These are phyloP conservation scores for Camellia japonica DNA, from an alignment of 148 eudicot species.

Conservation along the genomic window DNA sequence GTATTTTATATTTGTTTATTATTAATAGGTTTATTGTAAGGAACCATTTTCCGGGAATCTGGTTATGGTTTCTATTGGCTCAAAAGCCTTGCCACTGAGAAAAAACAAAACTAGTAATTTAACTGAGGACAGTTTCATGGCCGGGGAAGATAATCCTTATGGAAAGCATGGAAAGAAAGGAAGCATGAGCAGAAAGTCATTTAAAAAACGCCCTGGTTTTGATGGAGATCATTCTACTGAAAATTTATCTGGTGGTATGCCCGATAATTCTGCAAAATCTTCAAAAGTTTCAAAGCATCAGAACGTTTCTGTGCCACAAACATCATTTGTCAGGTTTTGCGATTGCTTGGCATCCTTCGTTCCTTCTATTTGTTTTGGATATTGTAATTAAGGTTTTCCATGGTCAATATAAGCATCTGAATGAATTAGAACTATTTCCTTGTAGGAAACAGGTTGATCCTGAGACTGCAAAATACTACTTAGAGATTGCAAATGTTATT, in stretches of 20 bases:
- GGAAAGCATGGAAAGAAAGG: conserved; percentile 21
- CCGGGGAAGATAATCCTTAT: conserved; percentile 32
- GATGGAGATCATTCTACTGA: conserved; percentile 30
- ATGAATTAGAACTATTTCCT: conserved; percentile 10
- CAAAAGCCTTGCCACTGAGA: conserved; percentile 49
- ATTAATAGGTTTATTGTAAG: not conserved
- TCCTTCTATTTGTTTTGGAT: not conserved
- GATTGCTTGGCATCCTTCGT: not conserved
- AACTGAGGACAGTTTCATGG: conserved; percentile 25
- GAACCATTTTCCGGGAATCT: not conserved
- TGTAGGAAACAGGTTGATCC: conserved; percentile 88
- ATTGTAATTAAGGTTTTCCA: not conserved
- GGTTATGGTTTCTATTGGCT: conserved; percentile 57
- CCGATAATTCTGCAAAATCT: conserved; percentile 25
- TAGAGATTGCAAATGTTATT: conserved; percentile 69
- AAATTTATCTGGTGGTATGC: conserved; percentile 24
- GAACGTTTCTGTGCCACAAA: conserved; percentile 25
- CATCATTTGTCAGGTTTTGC: conserved; percentile 63
- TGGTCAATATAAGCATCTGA: conserved; percentile 5
- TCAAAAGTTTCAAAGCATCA: conserved; percentile 30
- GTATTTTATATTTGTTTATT: not conserved
- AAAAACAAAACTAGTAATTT: conserved; percentile 25
- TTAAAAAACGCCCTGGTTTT: conserved; percentile 31
- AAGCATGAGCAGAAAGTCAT: conserved; percentile 54
- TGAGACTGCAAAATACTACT: conserved; percentile 72